These are phyloP conservation scores for Cinnamomum chago DNA, from an alignment of 164 flowering plant genomes.

Conservation along the genomic window DNA sequence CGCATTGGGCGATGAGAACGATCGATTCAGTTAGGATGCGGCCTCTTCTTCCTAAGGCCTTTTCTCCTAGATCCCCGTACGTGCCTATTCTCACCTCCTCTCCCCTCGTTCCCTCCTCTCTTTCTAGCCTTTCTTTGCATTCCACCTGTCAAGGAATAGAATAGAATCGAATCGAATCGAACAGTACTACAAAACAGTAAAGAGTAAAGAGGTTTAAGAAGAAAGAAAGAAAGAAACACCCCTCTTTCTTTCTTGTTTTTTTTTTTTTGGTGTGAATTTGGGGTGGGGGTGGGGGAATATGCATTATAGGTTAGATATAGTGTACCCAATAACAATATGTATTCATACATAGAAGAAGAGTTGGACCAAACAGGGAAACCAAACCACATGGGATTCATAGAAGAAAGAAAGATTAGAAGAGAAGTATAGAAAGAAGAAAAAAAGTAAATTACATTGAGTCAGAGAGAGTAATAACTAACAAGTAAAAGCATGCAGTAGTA, in stretches of 20 bases:
- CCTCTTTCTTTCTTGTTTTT: too few relatives aligned
- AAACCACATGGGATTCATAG: not conserved
- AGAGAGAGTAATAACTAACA: constrained; percentile 5
- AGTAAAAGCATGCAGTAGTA: constrained; percentile 26
- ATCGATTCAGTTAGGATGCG: constrained; percentile 19
- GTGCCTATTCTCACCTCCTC: constrained; percentile 7
- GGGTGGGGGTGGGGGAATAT: too few relatives aligned
- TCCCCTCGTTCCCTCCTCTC: not conserved
- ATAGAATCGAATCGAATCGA: not conserved
- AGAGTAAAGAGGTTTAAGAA: too few relatives aligned
- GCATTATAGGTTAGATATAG: too few relatives aligned
- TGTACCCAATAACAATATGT: not conserved
- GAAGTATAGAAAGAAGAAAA: not conserved
- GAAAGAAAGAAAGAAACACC: too few relatives aligned
- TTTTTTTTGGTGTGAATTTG: too few relatives aligned
- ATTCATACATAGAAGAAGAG: not conserved
- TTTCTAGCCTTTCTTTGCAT: constrained; percentile 15
- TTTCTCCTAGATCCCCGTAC: constrained; percentile 24
- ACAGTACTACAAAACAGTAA: too few relatives aligned
- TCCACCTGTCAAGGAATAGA: constrained; percentile 14
- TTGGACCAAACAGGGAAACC: too few relatives aligned
- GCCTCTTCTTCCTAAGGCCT: constrained; percentile 23
- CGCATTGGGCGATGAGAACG: constrained; percentile 22
- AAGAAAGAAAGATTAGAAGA: not conserved
- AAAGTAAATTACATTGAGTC: not conserved